A percentile compares a stretch with the other conserved stretches of the same genome.
Conservation (phyloP, 345 rosid genomes). For the Abelmoschus esculentus region DNA sequence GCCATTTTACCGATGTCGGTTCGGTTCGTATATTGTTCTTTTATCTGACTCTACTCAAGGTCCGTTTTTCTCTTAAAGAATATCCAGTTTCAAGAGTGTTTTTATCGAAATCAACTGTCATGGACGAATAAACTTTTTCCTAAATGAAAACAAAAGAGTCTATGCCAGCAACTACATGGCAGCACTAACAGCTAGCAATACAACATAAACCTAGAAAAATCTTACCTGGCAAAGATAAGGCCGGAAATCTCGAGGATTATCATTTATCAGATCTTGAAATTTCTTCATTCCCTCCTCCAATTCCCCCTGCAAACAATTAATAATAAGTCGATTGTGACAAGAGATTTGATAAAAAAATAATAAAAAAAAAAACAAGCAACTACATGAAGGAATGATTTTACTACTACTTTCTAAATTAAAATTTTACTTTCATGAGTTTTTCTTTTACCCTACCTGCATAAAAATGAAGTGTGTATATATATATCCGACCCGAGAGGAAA, state of each 20-base stretch:
- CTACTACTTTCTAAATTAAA: background rate
- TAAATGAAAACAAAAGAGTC: background rate
- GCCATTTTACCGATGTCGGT: background rate
- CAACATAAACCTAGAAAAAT: background rate
- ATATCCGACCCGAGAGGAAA: background rate
- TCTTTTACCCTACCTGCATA: background rate
- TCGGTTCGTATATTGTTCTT: background rate
- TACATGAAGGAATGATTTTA: background rate
- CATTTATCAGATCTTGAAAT: slow-evolving; percentile 60
- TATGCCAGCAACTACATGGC: background rate
- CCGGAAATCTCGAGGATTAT: slow-evolving; percentile 86
- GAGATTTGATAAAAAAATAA: background rate
- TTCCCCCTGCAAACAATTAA: slow-evolving; percentile 47
- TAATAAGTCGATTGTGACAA: background rate
- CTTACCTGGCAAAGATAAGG: slow-evolving; percentile 92
- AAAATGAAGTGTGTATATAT: background rate
- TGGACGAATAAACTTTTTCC: background rate
- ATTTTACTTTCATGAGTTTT: background rate
- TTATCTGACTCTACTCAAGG: background rate
- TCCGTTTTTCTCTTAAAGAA: background rate
- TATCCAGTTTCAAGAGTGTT: background rate
- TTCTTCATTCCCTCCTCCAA: slow-evolving; percentile 64
- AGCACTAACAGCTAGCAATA: background rate
- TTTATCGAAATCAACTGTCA: background rate
- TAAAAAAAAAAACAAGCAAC: background rate